Evolutionary conservation across 306 rosid genomes (phyloP).

Genomic region (Morella rubra): DNA sequence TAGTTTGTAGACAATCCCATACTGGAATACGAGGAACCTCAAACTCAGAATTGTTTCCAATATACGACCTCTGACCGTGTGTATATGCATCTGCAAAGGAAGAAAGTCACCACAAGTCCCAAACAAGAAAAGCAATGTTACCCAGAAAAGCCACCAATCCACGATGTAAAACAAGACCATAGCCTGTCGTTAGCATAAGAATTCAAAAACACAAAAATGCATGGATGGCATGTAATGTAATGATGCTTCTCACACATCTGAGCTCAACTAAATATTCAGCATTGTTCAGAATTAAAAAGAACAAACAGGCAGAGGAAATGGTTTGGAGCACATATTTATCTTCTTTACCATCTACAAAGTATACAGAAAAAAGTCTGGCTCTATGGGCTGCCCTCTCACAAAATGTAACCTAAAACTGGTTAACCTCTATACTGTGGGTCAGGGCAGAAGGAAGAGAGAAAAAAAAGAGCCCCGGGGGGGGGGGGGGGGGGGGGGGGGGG

Average conservation of each 20-base stretch:
- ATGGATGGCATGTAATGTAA: neutral
- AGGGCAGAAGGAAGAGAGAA: too few species aligned
- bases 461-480: too few species aligned
- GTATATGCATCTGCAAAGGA: slow-evolving; percentile 70
- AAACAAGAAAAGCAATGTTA: slow-evolving; percentile 8
- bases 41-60: slow-evolving; percentile 85
- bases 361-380: neutral
- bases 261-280: neutral
- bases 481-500: too few species aligned
- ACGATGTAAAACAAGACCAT: neutral
- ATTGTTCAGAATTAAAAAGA: neutral
- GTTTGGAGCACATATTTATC: neutral
- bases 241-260: neutral
- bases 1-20: slow-evolving; percentile 88
- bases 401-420: too few species aligned
- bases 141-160: slow-evolving; percentile 9
- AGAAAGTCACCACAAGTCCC: slow-evolving; percentile 17
- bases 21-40: slow-evolving; percentile 80
- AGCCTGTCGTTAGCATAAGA: neutral
- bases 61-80: slow-evolving; percentile 84
- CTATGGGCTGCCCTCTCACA: neutral
- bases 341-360: neutral
- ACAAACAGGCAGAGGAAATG: slow-evolving; percentile 5
- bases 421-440: too few species aligned
- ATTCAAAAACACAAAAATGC: neutral